These are phyloP conservation scores for Boletus rubroflammeus DNA, from an alignment of 768 basidiomycete species.

Conservation along the genomic window DNA sequence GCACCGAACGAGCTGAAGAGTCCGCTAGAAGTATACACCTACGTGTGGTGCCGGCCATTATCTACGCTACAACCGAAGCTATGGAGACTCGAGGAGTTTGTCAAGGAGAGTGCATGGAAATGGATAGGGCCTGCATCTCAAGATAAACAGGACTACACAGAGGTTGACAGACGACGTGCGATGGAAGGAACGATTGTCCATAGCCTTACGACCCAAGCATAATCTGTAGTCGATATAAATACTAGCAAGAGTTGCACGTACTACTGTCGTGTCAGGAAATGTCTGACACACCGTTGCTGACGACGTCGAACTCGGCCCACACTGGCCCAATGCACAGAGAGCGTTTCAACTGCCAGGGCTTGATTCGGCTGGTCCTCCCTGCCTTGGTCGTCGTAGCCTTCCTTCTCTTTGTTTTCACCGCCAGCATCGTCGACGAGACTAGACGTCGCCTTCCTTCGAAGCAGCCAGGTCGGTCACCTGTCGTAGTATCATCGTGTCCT, in stretches of 20 bases:
- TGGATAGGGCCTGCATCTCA: slow-evolving; percentile 56
- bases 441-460: slow-evolving; percentile 2
- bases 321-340: no score
- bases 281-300: slow-evolving; percentile 16
- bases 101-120: slow-evolving; percentile 69
- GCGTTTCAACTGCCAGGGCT: background rate
- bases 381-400: slow-evolving; percentile 39
- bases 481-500: background rate
- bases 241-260: no score
- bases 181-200: slow-evolving; percentile 34
- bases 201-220: background rate
- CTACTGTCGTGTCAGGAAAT: no score
- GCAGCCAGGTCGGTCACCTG: slow-evolving; percentile 13
- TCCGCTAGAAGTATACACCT: slow-evolving; percentile 58
- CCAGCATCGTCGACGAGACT: slow-evolving; percentile 26
- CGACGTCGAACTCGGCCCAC: background rate
- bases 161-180: slow-evolving; percentile 50
- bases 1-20: slow-evolving; percentile 30
- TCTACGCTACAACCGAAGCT: slow-evolving; percentile 49
- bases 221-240: no score
- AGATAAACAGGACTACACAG: slow-evolving; percentile 41
- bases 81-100: slow-evolving; percentile 85
- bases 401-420: slow-evolving; percentile 41
- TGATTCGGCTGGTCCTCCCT: slow-evolving; percentile 21
- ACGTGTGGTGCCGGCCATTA: slow-evolving; percentile 56